These are phyloP conservation scores for Exophiala sp. DNA, from an alignment of 2,329 filamentous ascomycete species.

Conservation along the genomic window DNA sequence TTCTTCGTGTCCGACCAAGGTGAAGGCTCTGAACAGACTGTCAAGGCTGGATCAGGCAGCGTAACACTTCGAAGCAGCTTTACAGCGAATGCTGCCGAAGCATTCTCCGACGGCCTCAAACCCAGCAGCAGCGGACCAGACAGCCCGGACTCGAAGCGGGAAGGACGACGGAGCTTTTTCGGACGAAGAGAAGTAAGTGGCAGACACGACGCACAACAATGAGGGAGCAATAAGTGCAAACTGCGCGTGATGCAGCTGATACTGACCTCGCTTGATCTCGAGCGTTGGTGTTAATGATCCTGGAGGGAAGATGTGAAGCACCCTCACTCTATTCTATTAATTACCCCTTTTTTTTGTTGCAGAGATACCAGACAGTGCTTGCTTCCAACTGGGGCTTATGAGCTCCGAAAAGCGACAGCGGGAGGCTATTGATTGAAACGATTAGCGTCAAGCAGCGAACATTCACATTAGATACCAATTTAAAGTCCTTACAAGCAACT, in stretches of 20 bases:
- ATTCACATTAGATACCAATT: too few relatives aligned
- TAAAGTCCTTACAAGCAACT: too few relatives aligned
- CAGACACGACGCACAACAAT: conserved; percentile 19
- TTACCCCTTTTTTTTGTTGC: conserved; percentile 11
- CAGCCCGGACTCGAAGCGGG: conserved; percentile 42
- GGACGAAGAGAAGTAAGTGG: conserved; percentile 39
- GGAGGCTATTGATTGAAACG: background rate
- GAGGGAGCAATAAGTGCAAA: background rate
- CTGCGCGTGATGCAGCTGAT: background rate
- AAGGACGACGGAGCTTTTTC: conserved; percentile 46
- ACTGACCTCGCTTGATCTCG: too few relatives aligned
- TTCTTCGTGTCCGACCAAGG: conserved; percentile 87
- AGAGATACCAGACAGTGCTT: conserved; percentile 17
- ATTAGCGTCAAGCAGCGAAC: too few relatives aligned
- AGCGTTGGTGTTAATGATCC: background rate
- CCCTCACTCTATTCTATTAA: background rate
- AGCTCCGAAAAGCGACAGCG: background rate
- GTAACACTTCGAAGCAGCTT: conserved; percentile 75
- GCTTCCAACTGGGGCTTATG: background rate
- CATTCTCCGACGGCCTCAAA: conserved; percentile 26
- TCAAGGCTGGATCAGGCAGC: conserved; percentile 69
- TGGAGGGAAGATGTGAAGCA: background rate
- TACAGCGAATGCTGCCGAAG: conserved; percentile 45
- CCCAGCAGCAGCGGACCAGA: conserved; percentile 29
- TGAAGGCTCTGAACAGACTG: conserved; percentile 64